Percentiles rank a stretch among this genome's conserved stretches.
phyloP scores from a whole-genome alignment of 768 basidiomycete species.

The Wakefieldia striispora region DNA sequence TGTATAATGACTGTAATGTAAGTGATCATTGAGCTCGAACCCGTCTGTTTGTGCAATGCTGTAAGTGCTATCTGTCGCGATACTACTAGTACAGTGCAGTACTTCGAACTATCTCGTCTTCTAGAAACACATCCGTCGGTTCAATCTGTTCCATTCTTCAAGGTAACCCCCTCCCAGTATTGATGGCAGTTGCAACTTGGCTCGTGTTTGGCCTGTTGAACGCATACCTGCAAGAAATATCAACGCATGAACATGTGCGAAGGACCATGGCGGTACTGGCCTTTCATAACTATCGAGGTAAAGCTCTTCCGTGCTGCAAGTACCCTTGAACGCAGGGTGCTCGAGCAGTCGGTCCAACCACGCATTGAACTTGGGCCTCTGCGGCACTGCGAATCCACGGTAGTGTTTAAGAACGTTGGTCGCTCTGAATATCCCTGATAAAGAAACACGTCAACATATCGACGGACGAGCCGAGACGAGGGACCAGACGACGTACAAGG shows the following conservation, averaged over 20 bases:
- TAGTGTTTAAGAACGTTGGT: slow-evolving; percentile 63
- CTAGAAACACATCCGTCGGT: too few relatives aligned
- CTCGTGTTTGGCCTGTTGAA: slow-evolving; percentile 77
- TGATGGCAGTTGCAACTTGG: slow-evolving; percentile 74
- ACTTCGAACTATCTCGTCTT: too few relatives aligned
- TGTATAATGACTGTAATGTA: background rate
- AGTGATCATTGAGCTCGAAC: too few relatives aligned
- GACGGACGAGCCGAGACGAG: background rate
- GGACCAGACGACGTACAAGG: slow-evolving; percentile 52
- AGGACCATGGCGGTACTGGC: slow-evolving; percentile 29
- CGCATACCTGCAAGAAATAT: slow-evolving; percentile 51
- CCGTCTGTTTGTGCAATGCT: too few relatives aligned
- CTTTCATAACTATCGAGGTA: slow-evolving; percentile 75
- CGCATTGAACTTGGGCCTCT: slow-evolving; percentile 44
- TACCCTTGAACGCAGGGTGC: slow-evolving; percentile 63
- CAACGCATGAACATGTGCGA: background rate
- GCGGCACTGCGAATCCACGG: slow-evolving; percentile 59
- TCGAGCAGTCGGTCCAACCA: slow-evolving; percentile 55
- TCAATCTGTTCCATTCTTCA: slow-evolving; percentile 40
- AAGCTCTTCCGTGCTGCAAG: slow-evolving; percentile 64
- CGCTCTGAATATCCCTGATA: slow-evolving; percentile 67
- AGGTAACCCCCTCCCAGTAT: slow-evolving; percentile 60
- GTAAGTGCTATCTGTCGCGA: too few relatives aligned
- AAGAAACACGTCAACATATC: background rate
- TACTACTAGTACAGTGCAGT: too few relatives aligned